Evolutionary conservation across 208 protist species (phyloP).

Genomic region (Leishmania braziliensis): DNA sequence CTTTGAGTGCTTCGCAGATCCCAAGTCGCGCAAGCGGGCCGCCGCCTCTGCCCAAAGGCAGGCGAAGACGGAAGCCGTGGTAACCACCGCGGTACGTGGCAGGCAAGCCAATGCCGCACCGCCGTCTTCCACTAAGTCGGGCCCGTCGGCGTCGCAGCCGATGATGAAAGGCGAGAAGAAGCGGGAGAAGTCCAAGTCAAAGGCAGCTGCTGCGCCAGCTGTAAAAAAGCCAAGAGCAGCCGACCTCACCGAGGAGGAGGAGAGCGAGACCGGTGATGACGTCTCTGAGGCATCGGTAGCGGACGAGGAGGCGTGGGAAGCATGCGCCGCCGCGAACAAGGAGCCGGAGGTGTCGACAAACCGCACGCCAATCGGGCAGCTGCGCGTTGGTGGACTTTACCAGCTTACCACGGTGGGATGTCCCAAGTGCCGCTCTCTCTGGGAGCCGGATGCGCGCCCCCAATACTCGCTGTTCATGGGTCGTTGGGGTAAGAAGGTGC

Average conservation of each 20-base stretch:
- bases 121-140: background rate
- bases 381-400: constrained; percentile 55
- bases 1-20: constrained; percentile 80
- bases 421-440: constrained; percentile 71
- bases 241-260: constrained; percentile 19
- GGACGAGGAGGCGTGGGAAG: constrained; percentile 33
- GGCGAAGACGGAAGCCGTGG: background rate
- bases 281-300: constrained; percentile 21
- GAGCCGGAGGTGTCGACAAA: constrained; percentile 71
- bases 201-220: background rate
- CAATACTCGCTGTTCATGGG: constrained; percentile 92
- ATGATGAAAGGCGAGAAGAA: constrained; percentile 3
- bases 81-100: background rate
- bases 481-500: constrained; percentile 71
- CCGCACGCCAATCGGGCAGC: constrained; percentile 63
- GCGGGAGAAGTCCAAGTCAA: constrained; percentile 1
- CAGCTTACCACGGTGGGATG: constrained; percentile 61
- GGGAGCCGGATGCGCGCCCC: constrained; percentile 71
- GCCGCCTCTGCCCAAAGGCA: constrained; percentile 7
- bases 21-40: constrained; percentile 53
- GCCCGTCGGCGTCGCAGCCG: constrained; percentile 7
- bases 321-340: constrained; percentile 25
- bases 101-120: background rate
- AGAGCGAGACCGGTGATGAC: constrained; percentile 33
- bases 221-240: constrained; percentile 26